Evolutionary conservation across 2,329 filamentous ascomycete species (phyloP), one percentile per base, ranked within the genome.

Genomic region (Coniochaeta sp.): DNA sequence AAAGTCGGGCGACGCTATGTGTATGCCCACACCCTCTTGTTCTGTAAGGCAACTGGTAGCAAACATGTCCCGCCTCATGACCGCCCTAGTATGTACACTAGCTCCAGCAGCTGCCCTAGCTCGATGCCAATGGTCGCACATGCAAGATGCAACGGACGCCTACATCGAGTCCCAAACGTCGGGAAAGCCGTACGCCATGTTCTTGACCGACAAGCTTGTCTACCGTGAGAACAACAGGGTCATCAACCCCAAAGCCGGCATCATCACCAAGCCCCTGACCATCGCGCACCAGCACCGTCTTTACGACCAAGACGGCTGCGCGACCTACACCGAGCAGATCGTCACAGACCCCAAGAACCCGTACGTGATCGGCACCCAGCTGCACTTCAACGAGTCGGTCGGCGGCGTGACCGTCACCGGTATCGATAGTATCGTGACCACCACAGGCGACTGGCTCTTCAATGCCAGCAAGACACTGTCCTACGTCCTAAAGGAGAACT

Each of bases 291-390:
- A 65, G 55, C 67, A 67, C 57, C 70, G 65, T 44, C 65, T 70
- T 54, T 59, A 67, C 58, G 69, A 71, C 61, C 65, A 65, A 16
- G 64, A 62, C 19, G 60, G 63, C 33, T 71, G 69, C 60, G 65
- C 71, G 24, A 72, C 74, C 44, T 71, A 73, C 58, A 74, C 76
- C 56, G 72, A 74, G 62, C 69, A 76, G 59, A 70, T 71, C 58
- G 66, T 66, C 22, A 68, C 68, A 12, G 65, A 59, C 19, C 64
- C 69, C 56, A 60, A 66, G 12, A 68, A 70, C 33, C 69, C 68
- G 43, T 70, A 69, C 40, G 69, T 71, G 8, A 69, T 70, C 66
- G 69, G 68, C 47, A 67, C 66, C 6, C 69, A 71, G 63, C 67
- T 71, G 60, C 67, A 66, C 24, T 69, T 70, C 61, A 64, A 66